Evolutionary conservation across 2,329 filamentous ascomycete genomes (phyloP).

Genomic region (Plenodomus lindquistii): DNA sequence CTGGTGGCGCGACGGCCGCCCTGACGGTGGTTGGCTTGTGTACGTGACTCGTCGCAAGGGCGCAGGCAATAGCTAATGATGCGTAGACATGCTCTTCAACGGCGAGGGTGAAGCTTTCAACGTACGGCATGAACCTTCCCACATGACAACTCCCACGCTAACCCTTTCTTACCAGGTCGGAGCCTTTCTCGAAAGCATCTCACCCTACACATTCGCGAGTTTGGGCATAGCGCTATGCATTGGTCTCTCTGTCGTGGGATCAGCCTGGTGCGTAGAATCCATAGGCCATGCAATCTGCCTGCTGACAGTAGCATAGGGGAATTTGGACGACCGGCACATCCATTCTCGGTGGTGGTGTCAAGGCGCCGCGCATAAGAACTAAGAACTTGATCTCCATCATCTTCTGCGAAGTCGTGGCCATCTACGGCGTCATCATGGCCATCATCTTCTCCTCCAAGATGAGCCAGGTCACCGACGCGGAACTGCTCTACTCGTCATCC

Average conservation of each 20-base stretch:
- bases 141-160: conserved; percentile 2
- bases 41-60: conserved; percentile 54
- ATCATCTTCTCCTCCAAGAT: conserved; percentile 97
- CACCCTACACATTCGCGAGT: conserved; percentile 91
- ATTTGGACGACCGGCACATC: conserved; percentile 98
- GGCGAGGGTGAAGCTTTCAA: conserved; percentile 96
- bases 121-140: conserved; percentile 55
- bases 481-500: conserved; percentile 70
- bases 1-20: conserved; percentile 69
- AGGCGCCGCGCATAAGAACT: conserved; percentile 94
- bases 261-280: conserved; percentile 75
- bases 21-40: conserved; percentile 76
- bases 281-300: not conserved
- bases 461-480: conserved; percentile 65
- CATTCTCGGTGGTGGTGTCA: conserved; percentile 95
- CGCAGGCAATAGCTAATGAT: conserved; percentile 37
- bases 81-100: conserved; percentile 95
- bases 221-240: conserved; percentile 93
- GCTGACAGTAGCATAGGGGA: conserved; percentile 65
- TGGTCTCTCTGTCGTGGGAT: conserved; percentile 92
- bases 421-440: conserved; percentile 99
- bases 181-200: conserved; percentile 90
- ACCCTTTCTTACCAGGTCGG: conserved; percentile 65
- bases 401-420: conserved; percentile 99
- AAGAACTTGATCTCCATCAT: conserved; percentile 99